These are phyloP conservation scores for Teratosphaeria pseudoeucalypti DNA, from an alignment of 2,329 filamentous ascomycete genomes.

Conservation along the genomic window DNA sequence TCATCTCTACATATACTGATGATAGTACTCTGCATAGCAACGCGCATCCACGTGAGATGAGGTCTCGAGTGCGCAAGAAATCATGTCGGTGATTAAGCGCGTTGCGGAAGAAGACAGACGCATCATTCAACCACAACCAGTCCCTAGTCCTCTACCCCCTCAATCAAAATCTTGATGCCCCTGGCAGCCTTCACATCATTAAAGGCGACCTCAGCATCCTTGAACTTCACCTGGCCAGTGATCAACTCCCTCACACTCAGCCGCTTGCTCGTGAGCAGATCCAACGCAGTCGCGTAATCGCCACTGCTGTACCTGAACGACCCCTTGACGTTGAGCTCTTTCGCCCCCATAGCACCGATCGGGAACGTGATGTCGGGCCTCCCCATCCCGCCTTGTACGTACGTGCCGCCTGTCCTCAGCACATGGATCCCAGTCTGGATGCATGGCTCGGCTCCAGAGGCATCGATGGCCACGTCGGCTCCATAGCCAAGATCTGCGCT, in stretches of 20 bases:
- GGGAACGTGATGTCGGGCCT: slow-evolving; percentile 79
- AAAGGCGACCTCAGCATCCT: slow-evolving; percentile 77
- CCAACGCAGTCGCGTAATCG: slow-evolving; percentile 76
- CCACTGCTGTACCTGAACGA: slow-evolving; percentile 83
- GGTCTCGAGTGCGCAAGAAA: neutral
- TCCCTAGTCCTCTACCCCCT: slow-evolving; percentile 14
- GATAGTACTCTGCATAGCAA: no score
- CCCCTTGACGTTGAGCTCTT: slow-evolving; percentile 78
- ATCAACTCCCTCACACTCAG: slow-evolving; percentile 71
- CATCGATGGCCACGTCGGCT: slow-evolving; percentile 40
- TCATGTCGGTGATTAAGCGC: neutral
- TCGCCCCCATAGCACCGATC: slow-evolving; percentile 79
- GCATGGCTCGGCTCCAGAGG: slow-evolving; percentile 38
- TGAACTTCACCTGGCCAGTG: slow-evolving; percentile 65
- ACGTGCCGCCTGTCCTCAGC: slow-evolving; percentile 39
- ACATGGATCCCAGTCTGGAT: slow-evolving; percentile 41
- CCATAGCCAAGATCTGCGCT: slow-evolving; percentile 49
- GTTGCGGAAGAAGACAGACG: neutral
- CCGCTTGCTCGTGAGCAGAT: slow-evolving; percentile 61
- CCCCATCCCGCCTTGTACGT: slow-evolving; percentile 81
- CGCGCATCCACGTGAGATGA: neutral
- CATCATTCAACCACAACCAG: neutral
- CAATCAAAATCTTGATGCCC: slow-evolving; percentile 55
- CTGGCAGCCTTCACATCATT: slow-evolving; percentile 75
- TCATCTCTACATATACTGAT: no score